phyloP scores from a whole-genome alignment of 306 rosid genomes.

The Sicyos baderoa region DNA sequence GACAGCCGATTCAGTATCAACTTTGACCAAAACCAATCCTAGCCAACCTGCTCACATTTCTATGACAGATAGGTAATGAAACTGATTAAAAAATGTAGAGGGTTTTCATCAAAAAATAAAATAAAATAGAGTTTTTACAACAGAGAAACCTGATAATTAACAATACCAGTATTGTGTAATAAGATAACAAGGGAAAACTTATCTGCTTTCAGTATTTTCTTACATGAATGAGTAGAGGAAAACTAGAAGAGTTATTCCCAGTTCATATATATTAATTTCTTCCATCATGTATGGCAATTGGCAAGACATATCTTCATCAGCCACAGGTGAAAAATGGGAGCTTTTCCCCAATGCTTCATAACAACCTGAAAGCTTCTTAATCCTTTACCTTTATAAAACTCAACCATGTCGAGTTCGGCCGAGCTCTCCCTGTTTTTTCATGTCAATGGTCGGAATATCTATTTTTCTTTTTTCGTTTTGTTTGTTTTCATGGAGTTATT shows the following conservation, averaged over 20 bases:
- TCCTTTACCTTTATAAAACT: conserved; percentile 7
- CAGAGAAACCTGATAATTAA: neutral
- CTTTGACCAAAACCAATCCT: neutral
- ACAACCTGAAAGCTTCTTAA: conserved; percentile 8
- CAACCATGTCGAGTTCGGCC: neutral
- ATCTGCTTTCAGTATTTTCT: neutral
- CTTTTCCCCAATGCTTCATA: neutral
- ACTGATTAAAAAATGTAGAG: neutral
- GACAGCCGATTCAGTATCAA: neutral
- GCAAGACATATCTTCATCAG: neutral
- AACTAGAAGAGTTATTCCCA: conserved; percentile 1
- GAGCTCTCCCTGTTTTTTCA: neutral
- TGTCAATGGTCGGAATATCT: neutral
- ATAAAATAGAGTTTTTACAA: neutral
- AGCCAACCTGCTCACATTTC: neutral
- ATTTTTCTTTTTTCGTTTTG: neutral
- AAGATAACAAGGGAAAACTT: neutral
- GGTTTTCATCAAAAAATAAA: too few relatives aligned
- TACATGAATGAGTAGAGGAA: conserved; percentile 2
- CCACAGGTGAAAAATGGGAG: conserved; percentile 8
- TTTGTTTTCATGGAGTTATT: conserved; percentile 41
- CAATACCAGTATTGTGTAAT: neutral
- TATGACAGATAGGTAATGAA: neutral
- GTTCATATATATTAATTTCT: neutral
- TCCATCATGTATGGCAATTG: neutral